These are phyloP conservation scores for Pyrenochaeta sp. DNA, from an alignment of 2,329 filamentous ascomycete species.

Conservation along the genomic window DNA sequence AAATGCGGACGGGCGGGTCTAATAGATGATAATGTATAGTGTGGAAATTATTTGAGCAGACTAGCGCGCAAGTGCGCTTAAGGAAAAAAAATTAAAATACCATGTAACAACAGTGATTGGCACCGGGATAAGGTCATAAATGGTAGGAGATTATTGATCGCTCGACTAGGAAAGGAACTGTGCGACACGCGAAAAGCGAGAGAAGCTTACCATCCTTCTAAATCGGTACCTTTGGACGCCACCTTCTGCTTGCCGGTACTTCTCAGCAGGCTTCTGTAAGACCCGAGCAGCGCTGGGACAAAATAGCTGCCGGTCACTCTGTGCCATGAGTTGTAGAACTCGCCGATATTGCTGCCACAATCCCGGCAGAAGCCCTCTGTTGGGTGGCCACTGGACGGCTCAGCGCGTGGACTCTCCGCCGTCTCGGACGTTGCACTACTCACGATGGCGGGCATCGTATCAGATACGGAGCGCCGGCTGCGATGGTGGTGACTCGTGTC, in stretches of 20 bases:
- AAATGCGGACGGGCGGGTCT: constrained; percentile 38
- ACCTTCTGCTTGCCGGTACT: constrained; percentile 34
- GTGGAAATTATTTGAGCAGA: constrained; percentile 43
- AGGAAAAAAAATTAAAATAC: constrained; percentile 44
- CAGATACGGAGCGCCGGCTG: constrained; percentile 17
- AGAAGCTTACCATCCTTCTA: constrained; percentile 50
- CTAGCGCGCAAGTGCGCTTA: constrained; percentile 45
- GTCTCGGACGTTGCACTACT: constrained; percentile 11
- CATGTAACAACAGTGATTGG: constrained; percentile 39
- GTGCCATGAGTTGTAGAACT: constrained; percentile 49
- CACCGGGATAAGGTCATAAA: constrained; percentile 41
- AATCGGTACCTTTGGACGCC: constrained; percentile 36
- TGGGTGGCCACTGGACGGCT: constrained; percentile 25
- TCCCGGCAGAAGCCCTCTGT: constrained; percentile 39
- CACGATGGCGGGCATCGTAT: constrained; percentile 9
- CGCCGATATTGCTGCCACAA: constrained; percentile 37
- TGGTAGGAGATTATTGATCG: constrained; percentile 37
- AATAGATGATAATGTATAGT: constrained; percentile 51
- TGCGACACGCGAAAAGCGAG: constrained; percentile 32
- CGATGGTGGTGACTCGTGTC: constrained; percentile 21
- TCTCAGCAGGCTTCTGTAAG: constrained; percentile 40
- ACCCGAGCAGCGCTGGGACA: constrained; percentile 42
- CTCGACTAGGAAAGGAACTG: constrained; percentile 36
- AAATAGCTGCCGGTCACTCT: constrained; percentile 45
- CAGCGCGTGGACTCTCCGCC: constrained; percentile 12